Conservation (phyloP, 371 early-diverging fungal genomes). For the Apophysomyces ossiformis region DNA sequence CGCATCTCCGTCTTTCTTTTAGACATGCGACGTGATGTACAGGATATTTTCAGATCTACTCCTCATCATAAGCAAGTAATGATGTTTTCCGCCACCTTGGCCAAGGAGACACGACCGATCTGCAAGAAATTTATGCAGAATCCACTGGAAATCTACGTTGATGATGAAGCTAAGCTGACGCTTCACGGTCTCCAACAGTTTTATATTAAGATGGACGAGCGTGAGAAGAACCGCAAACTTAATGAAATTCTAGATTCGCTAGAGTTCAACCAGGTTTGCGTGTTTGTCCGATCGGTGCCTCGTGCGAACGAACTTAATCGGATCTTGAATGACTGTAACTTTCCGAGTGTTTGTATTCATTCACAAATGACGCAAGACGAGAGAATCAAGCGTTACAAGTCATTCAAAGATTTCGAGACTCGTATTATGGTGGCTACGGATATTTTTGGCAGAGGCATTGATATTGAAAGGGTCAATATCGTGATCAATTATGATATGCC, state of each 20-base stretch:
- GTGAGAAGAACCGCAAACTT: conserved; percentile 92
- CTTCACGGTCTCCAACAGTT: conserved; percentile 97
- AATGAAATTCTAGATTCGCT: conserved; percentile 92
- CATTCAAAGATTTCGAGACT: conserved; percentile 94
- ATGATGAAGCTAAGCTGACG: conserved; percentile 98
- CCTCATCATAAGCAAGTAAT: conserved; percentile 98
- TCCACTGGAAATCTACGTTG: conserved; percentile 97
- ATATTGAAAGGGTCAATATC: conserved; percentile 98
- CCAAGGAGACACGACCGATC: conserved; percentile 89
- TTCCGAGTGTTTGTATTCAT: conserved; percentile 96
- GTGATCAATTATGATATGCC: conserved; percentile 99
- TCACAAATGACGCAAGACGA: conserved; percentile 89
- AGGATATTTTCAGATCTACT: conserved; percentile 93
- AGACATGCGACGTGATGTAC: conserved; percentile 98
- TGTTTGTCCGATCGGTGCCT: conserved; percentile 95
- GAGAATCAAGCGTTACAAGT: conserved; percentile 90
- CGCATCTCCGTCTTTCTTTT: background rate
- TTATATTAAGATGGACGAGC: conserved; percentile 87
- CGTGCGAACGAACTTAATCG: conserved; percentile 90
- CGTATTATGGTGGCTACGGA: conserved; percentile 99
- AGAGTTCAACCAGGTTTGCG: conserved; percentile 97
- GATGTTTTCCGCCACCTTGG: conserved; percentile 97
- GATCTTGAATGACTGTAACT: conserved; percentile 86
- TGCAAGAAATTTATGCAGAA: conserved; percentile 98
- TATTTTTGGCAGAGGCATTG: conserved; percentile 99